Evolutionary conservation across 805 yeast species (phyloP).

Genomic region (Maudiozyma barnettii): DNA sequence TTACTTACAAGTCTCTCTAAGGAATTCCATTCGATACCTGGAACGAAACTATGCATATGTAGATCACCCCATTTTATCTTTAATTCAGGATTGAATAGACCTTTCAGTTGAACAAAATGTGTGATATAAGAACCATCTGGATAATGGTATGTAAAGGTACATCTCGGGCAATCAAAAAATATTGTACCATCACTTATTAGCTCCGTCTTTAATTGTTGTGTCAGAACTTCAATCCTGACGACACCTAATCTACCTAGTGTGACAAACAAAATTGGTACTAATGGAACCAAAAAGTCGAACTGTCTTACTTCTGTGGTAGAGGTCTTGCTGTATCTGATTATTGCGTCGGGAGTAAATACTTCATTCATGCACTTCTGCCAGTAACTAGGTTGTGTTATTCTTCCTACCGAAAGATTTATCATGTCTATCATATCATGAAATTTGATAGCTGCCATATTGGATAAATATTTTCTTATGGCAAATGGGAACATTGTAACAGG

Average conservation of each 20-base stretch:
- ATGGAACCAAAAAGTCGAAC: slow-evolving; percentile 45
- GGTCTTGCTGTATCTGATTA: slow-evolving; percentile 38
- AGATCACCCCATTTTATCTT: slow-evolving; percentile 67
- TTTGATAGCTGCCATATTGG: slow-evolving; percentile 43
- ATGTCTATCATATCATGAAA: slow-evolving; percentile 42
- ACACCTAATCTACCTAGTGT: slow-evolving; percentile 44
- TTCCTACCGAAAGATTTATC: slow-evolving; percentile 36
- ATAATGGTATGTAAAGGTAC: slow-evolving; percentile 42
- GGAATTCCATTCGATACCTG: slow-evolving; percentile 38
- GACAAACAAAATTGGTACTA: slow-evolving; percentile 33
- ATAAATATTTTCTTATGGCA: slow-evolving; percentile 31
- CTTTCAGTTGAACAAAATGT: slow-evolving; percentile 51
- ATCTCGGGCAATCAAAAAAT: slow-evolving; percentile 43
- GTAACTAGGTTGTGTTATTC: slow-evolving; percentile 36
- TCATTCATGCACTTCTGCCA: slow-evolving; percentile 44
- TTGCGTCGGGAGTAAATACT: slow-evolving; percentile 44
- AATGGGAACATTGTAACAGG: slow-evolving; percentile 1
- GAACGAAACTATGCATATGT: slow-evolving; percentile 38
- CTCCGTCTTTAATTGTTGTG: slow-evolving; percentile 41
- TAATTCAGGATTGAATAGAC: slow-evolving; percentile 52
- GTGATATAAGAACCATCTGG: slow-evolving; percentile 62
- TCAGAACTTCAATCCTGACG: slow-evolving; percentile 40
- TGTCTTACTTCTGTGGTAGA: slow-evolving; percentile 40
- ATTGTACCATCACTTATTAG: slow-evolving; percentile 44
- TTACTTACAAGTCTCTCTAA: slow-evolving; percentile 34